A percentile compares a stretch with the other conserved stretches of the same genome.
Evolutionary conservation across 1,284 basidiomycete genomes (phyloP).

Genomic region (Cryptococcus deneoformans): DNA sequence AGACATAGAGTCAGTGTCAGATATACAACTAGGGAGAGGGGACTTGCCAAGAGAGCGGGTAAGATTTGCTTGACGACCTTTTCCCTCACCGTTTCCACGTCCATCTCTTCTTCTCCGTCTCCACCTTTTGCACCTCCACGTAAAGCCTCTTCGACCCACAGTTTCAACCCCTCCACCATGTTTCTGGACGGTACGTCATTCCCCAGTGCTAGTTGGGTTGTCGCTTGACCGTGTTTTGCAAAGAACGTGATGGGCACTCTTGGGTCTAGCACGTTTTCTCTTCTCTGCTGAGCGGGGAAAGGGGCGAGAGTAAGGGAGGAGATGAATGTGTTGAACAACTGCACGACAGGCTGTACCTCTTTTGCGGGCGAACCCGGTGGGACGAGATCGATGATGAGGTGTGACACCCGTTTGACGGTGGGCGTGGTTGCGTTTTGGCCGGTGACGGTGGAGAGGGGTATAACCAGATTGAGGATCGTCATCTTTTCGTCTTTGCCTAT

Average conservation of each 20-base stretch:
- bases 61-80: too few relatives aligned
- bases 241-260: slow-evolving; percentile 14
- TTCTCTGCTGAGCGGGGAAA: too few relatives aligned
- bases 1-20: too few relatives aligned
- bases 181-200: slow-evolving; percentile 6
- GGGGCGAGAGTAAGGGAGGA: too few relatives aligned
- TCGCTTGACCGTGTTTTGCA: slow-evolving; percentile 11
- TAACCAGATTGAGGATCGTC: slow-evolving; percentile 15
- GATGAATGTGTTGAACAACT: background rate
- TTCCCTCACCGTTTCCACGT: too few relatives aligned
- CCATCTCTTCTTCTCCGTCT: too few relatives aligned
- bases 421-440: slow-evolving; percentile 11
- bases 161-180: slow-evolving; percentile 12
- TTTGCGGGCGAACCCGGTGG: slow-evolving; percentile 1
- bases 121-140: background rate
- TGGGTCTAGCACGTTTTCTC: slow-evolving; percentile 7
- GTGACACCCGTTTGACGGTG: slow-evolving; percentile 7
- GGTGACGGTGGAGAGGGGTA: slow-evolving; percentile 19
- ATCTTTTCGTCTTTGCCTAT: slow-evolving; percentile 4
- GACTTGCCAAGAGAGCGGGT: too few relatives aligned
- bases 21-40: too few relatives aligned
- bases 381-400: slow-evolving; percentile 10
- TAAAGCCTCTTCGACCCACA: slow-evolving; percentile 8
- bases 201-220: slow-evolving; percentile 6
- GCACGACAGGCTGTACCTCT: background rate